Base-by-base conservation (phyloP, 169 alveolate genomes). In the Eimeria falciformis region DNA sequence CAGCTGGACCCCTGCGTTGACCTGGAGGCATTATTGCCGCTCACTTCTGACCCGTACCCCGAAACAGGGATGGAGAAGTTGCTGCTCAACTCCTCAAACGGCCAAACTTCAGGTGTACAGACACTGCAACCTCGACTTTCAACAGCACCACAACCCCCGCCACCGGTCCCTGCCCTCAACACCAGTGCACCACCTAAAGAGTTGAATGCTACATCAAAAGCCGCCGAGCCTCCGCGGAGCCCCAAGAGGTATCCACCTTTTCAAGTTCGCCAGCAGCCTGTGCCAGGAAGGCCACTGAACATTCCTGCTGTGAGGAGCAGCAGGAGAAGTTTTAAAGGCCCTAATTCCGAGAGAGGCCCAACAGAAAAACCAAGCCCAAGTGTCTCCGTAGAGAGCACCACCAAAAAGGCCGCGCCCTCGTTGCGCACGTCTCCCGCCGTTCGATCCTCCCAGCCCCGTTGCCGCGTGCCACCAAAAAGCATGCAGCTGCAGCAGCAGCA, bases 11-110 rank as follows among this genome's bases (percentile, higher is more conserved):
- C 89, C 33, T 50, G 40, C 7, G 33, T 33, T 2, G 89, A 81
- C 55, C 46, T 81, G 75, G 77, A 81, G 17, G 45, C 43, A 18
- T 81, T 81, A 75, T 56, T 81, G 55, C 65, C 77, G 29, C 58
- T 17, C 40, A 5, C 53, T 14, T 18, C 89, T 43, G 27, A 37
- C 37, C 37, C 55, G 75, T 43, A 4, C 11, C 9, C 40, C 27
- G 86, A 77, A 47, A 47, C 47, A 46, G 86, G 14, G 6, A 12
- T 56, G 58, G 53, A 17, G 58, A 14, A 50, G 62, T 14, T 50
- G 62, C 14, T 50, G 62, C 14, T 11, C 62, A 50, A 14, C 62
- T 7, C n/a, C 14, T 7, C 62, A 11, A 7, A 7, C 62, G n/a
- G 14, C 14, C 62, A 50, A 11, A 14, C 7, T 50, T 14, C 62